Evolutionary conservation across 2,329 filamentous ascomycete genomes (phyloP), one percentile per base, ranked within the genome.

Genomic region (Colletotrichum sublineola): DNA sequence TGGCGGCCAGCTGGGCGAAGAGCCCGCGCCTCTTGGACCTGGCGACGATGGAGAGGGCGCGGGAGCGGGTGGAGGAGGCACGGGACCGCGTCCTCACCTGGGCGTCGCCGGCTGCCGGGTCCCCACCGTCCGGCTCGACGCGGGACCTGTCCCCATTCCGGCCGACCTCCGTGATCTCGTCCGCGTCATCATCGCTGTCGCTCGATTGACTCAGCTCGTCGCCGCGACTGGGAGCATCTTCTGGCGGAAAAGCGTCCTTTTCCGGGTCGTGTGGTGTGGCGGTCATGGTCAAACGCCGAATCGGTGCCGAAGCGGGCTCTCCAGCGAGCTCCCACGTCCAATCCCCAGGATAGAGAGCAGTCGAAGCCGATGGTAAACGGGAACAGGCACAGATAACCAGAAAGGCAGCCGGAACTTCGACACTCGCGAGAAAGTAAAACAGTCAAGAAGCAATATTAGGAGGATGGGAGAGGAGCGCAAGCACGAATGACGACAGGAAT

Each of bases 1-100:
- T 85, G 42, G 97, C 73, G 1, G 93, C 85, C 15, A 97, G 85
- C 48, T 87, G 87, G 1, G 90, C 91, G 60, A 97, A 86, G 1
- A 97, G 84, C 0, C 95, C 95, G 77, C 94, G 87, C 61, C 94
- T 88, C 69, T 83, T 76, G 0, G 80, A 78, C 42, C 84, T 81
- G 38, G 87, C 84, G 18, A 90, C 79, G 56, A 87, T 75, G 44
- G 77, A 72, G 60, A 79, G 74, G 5, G 81, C 68, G n/a, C 80
- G 79, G 8, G 85, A 84, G 46, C 81, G 79, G 9, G 78, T 75
- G 8, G 83, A 85, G 0, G 85, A 84, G 18, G 80, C 77, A 40
- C 79, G 81, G 15, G 83, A 83, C 60, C 73, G 72, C 12, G 73
- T 72, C 56, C 67, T 74, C 69, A 38, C 75, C 56, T 73, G 74